Evolutionary conservation across 306 rosid genomes (phyloP).

Genomic region (Malus fusca): DNA sequence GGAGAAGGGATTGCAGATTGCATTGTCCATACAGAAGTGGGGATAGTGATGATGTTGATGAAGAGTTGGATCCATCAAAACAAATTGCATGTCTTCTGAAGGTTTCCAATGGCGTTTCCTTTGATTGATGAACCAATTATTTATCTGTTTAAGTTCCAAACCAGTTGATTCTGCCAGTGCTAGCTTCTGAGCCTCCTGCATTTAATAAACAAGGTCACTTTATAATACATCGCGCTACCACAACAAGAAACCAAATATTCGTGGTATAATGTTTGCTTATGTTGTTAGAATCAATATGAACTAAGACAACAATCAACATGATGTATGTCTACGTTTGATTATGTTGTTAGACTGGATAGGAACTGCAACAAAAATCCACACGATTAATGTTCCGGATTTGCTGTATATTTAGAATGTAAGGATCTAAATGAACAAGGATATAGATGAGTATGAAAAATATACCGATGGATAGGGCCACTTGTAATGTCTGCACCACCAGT

Average conservation of each 20-base stretch:
- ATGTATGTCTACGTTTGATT: not conserved
- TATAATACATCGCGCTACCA: not conserved
- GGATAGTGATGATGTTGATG: slow-evolving; percentile 3
- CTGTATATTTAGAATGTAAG: not conserved
- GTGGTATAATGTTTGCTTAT: not conserved
- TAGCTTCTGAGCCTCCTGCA: slow-evolving; percentile 43
- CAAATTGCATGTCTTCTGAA: slow-evolving; percentile 36
- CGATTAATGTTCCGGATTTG: not conserved
- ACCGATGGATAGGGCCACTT: slow-evolving; percentile 46
- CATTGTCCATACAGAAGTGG: slow-evolving; percentile 29
- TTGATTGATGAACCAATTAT: slow-evolving; percentile 14
- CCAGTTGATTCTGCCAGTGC: slow-evolving; percentile 40
- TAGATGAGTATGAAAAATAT: not conserved
- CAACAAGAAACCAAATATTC: not conserved
- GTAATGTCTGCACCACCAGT: slow-evolving; percentile 40
- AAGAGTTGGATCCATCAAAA: slow-evolving; percentile 29
- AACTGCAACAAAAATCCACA: not conserved
- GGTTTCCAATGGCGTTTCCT: slow-evolving; percentile 58
- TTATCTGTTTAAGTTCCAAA: slow-evolving; percentile 40
- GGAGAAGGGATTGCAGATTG: slow-evolving; percentile 29
- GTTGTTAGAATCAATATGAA: too few species aligned
- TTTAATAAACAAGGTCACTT: not conserved
- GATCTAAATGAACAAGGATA: not conserved
- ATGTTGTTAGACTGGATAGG: not conserved
- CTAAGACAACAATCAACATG: too few species aligned